Evolutionary conservation across 2,329 filamentous ascomycete genomes (phyloP).

Genomic region (Dryadomyces sulphureus): DNA sequence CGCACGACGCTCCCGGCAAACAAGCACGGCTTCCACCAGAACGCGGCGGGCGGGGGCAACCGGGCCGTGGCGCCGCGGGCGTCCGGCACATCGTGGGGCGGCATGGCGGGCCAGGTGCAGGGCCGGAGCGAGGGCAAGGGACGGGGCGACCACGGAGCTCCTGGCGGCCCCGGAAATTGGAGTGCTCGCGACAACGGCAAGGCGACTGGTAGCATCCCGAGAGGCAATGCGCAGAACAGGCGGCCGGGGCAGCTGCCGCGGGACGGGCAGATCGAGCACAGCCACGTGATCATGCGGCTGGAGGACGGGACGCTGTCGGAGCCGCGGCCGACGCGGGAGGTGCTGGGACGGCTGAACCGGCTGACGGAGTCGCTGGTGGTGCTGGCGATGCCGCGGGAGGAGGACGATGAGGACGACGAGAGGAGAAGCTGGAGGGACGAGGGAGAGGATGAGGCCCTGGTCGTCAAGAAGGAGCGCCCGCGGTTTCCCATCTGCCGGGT

Average conservation of each 20-base stretch:
- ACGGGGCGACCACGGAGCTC: too few relatives aligned
- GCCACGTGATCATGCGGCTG: slow-evolving; percentile 17
- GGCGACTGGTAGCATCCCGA: too few relatives aligned
- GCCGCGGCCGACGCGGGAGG: slow-evolving; percentile 21
- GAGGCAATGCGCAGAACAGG: not conserved
- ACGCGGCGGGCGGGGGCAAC: too few relatives aligned
- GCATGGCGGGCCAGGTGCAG: too few relatives aligned
- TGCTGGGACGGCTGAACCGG: slow-evolving; percentile 25
- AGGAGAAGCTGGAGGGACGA: not conserved
- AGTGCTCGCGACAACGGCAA: too few relatives aligned
- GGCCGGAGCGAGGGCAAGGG: too few relatives aligned
- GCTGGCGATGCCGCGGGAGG: slow-evolving; percentile 20
- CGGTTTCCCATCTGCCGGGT: slow-evolving; percentile 55
- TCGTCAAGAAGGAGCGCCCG: slow-evolving; percentile 11
- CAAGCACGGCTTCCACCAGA: too few relatives aligned
- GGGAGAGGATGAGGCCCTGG: not conserved
- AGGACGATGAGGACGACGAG: not conserved
- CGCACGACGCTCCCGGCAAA: too few relatives aligned
- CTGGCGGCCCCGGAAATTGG: too few relatives aligned
- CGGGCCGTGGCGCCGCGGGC: too few relatives aligned
- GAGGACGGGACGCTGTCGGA: slow-evolving; percentile 23
- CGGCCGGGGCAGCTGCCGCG: slow-evolving; percentile 19
- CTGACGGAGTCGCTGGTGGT: slow-evolving; percentile 25
- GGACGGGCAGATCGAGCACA: slow-evolving; percentile 28
- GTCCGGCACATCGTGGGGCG: too few relatives aligned